Percentiles rank a stretch among this genome's conserved stretches.
Conservation (phyloP, 768 basidiomycete genomes). For the Termitomyces titanicus region DNA sequence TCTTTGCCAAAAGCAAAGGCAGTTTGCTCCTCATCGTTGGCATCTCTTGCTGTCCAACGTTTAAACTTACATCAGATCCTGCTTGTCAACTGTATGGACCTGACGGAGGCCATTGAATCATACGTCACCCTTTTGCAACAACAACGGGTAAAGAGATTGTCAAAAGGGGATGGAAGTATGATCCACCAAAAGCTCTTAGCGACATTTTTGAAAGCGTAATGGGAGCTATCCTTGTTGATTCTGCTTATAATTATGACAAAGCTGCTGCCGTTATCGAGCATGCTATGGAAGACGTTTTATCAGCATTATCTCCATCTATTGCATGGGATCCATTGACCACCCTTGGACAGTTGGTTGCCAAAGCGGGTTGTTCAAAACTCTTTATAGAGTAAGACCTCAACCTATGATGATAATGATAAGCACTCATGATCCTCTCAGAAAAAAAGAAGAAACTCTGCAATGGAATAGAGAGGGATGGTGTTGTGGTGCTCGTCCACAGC, state of each 20-base stretch:
- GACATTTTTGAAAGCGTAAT: conserved; percentile 85
- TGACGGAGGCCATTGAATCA: conserved; percentile 59
- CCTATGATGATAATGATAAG: too few relatives aligned
- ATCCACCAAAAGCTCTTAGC: conserved; percentile 82
- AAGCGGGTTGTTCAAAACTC: conserved; percentile 48
- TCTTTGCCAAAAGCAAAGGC: conserved; percentile 66
- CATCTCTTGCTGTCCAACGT: conserved; percentile 60
- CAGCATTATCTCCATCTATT: conserved; percentile 52
- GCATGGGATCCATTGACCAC: conserved; percentile 71
- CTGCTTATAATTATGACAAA: conserved; percentile 68
- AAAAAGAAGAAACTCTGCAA: conserved; percentile 15
- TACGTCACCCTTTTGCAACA: conserved; percentile 57
- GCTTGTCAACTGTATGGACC: conserved; percentile 63
- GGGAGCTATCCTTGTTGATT: conserved; percentile 82
- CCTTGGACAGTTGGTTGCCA: conserved; percentile 63
- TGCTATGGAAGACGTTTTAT: conserved; percentile 67
- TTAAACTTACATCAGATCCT: conserved; percentile 68
- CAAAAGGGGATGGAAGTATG: conserved; percentile 70
- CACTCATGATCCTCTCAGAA: conserved; percentile 13
- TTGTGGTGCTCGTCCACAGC: conserved; percentile 60
- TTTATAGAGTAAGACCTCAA: conserved; percentile 24
- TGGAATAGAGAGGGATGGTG: conserved; percentile 33
- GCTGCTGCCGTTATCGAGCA: conserved; percentile 56
- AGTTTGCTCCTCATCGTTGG: conserved; percentile 72
- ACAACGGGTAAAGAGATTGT: conserved; percentile 61